Evolutionary conservation across 2,329 filamentous ascomycete genomes (phyloP).

Genomic region (Epichloe typhina): DNA sequence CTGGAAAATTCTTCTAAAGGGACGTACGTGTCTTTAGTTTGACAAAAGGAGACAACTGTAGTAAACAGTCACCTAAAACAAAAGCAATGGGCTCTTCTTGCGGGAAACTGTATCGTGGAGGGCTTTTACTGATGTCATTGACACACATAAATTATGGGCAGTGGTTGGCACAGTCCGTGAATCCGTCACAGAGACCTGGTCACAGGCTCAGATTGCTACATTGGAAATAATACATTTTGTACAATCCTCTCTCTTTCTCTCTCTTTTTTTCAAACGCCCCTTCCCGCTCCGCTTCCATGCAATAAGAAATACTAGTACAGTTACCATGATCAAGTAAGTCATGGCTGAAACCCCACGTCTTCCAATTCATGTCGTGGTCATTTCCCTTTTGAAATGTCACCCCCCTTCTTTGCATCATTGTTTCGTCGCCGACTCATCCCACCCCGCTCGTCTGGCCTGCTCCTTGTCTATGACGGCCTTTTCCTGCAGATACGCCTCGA

Average conservation of each 20-base stretch:
- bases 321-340: not conserved
- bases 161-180: too few relatives aligned
- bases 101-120: too few relatives aligned
- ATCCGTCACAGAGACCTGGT: not conserved
- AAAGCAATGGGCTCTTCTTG: too few relatives aligned
- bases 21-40: too few relatives aligned
- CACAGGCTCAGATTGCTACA: not conserved
- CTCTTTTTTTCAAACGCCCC: not conserved
- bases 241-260: not conserved
- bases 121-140: too few relatives aligned
- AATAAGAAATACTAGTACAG: not conserved
- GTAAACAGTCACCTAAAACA: too few relatives aligned
- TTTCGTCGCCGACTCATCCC: slow-evolving; percentile 11
- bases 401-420: not conserved
- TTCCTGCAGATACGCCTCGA: slow-evolving; percentile 26
- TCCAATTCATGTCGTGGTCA: not conserved
- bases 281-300: not conserved
- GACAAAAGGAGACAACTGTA: too few relatives aligned
- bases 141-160: too few relatives aligned
- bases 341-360: not conserved
- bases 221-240: not conserved
- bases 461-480: slow-evolving; percentile 21
- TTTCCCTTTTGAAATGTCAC: too few relatives aligned
- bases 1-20: slow-evolving; percentile 42
- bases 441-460: slow-evolving; percentile 20